A percentile compares a stretch with the other conserved stretches of the same genome.
Evolutionary conservation across 345 rosid genomes (phyloP).

Genomic region (Noccaea bulbosa): DNA sequence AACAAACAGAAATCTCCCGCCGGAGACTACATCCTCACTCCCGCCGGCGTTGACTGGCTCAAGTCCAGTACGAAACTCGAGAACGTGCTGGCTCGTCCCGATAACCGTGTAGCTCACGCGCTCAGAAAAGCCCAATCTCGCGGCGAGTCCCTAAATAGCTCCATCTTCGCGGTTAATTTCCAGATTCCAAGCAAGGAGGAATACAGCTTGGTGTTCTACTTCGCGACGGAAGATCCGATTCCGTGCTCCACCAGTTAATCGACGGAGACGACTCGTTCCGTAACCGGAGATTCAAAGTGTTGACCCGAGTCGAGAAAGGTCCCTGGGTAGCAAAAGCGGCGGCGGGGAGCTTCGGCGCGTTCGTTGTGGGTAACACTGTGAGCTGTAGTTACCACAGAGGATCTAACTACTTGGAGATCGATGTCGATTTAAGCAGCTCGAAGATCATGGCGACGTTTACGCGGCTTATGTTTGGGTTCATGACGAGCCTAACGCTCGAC

Average conservation of each 20-base stretch:
- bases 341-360: slow-evolving; percentile 72
- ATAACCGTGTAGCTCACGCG: slow-evolving; percentile 69
- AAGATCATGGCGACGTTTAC: slow-evolving; percentile 53
- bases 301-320: slow-evolving; percentile 76
- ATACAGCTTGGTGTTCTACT: slow-evolving; percentile 67
- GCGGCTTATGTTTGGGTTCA: slow-evolving; percentile 58
- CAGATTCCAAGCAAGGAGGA: slow-evolving; percentile 73
- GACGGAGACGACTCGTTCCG: slow-evolving; percentile 64
- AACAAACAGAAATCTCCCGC: slow-evolving; percentile 64
- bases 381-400: slow-evolving; percentile 75
- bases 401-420: slow-evolving; percentile 74
- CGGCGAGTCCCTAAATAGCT: slow-evolving; percentile 59
- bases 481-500: slow-evolving; percentile 60
- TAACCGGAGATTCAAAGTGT: slow-evolving; percentile 72
- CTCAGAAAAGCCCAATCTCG: slow-evolving; percentile 56
- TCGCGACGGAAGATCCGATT: slow-evolving; percentile 65
- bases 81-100: slow-evolving; percentile 68
- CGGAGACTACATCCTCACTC: slow-evolving; percentile 67
- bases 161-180: slow-evolving; percentile 73
- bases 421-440: slow-evolving; percentile 72
- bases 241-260: slow-evolving; percentile 57
- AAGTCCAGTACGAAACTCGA: slow-evolving; percentile 62
- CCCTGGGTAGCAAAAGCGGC: slow-evolving; percentile 77
- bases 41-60: slow-evolving; percentile 91
- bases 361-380: slow-evolving; percentile 62